These are phyloP conservation scores for Phellopilus nigrolimitatus DNA, from an alignment of 1,284 basidiomycete genomes.

Conservation along the genomic window DNA sequence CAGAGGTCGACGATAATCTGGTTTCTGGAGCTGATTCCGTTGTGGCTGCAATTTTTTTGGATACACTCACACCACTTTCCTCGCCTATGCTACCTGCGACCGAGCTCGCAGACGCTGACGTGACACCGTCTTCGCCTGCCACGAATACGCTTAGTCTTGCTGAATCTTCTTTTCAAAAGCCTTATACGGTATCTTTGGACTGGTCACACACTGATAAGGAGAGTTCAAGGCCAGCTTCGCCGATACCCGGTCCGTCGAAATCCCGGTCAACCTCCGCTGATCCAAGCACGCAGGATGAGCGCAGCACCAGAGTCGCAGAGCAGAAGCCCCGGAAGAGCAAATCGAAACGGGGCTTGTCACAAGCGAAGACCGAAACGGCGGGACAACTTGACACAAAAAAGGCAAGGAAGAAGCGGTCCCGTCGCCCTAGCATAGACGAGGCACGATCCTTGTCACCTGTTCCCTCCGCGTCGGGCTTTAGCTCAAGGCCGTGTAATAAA, in stretches of 20 bases:
- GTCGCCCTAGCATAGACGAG: background rate
- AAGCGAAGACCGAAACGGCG: background rate
- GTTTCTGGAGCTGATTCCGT: background rate
- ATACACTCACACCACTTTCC: slow-evolving; percentile 15
- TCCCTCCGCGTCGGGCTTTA: background rate
- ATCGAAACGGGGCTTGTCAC: background rate
- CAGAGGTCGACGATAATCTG: background rate
- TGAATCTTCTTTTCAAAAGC: background rate
- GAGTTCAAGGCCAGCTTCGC: background rate
- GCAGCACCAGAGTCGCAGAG: background rate
- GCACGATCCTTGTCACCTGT: slow-evolving; percentile 2
- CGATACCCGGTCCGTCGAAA: slow-evolving; percentile 12
- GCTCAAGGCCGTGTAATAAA: slow-evolving; percentile 14
- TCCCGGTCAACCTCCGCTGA: slow-evolving; percentile 2
- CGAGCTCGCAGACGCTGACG: too few relatives aligned
- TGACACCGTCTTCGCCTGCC: slow-evolving; percentile 4
- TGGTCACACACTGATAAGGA: background rate
- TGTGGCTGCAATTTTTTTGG: slow-evolving; percentile 1
- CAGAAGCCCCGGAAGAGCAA: background rate
- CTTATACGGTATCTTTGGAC: background rate
- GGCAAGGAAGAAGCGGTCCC: slow-evolving; percentile 10
- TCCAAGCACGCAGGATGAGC: background rate
- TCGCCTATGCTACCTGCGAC: slow-evolving; percentile 1
- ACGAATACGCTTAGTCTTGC: background rate
- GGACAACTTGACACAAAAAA: background rate